Evolutionary conservation across 192 early-diverging fungal genomes (phyloP).

Genomic region (Coemansia sp.): DNA sequence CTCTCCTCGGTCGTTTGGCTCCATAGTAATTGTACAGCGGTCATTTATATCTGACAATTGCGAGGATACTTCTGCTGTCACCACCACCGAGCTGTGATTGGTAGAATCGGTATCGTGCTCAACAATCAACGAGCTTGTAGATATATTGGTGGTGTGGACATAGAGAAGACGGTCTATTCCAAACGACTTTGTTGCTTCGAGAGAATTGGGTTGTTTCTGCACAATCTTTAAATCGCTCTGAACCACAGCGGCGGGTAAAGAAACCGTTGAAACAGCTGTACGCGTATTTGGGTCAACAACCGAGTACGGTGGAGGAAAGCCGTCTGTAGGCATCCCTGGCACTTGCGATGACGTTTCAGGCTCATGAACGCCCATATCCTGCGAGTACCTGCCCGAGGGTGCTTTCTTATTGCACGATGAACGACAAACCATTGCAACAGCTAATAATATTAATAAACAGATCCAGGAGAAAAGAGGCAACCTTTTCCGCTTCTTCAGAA

Average conservation of each 20-base stretch:
- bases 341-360: background rate
- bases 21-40: constrained; percentile 13
- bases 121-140: constrained; percentile 16
- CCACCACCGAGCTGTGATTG: constrained; percentile 18
- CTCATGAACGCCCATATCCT: background rate
- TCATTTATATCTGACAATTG: constrained; percentile 10
- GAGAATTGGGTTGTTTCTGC: constrained; percentile 18
- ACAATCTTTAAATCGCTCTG: constrained; percentile 14
- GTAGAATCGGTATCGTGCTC: constrained; percentile 21
- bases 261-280: background rate
- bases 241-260: background rate
- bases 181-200: constrained; percentile 28
- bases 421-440: background rate
- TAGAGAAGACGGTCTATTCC: constrained; percentile 28
- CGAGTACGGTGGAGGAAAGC: constrained; percentile 40
- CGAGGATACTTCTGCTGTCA: constrained; percentile 22
- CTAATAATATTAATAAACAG: background rate
- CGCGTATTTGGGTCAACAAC: constrained; percentile 21
- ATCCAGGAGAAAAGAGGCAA: background rate
- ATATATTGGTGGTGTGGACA: constrained; percentile 20
- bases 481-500: too few relatives aligned
- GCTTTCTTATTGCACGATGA: background rate
- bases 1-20: constrained; percentile 19
- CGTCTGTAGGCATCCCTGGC: background rate
- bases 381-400: background rate